Percentiles rank a stretch among this genome's conserved stretches.
These are phyloP conservation scores for Boletus reticuloceps DNA, from an alignment of 768 basidiomycete species.

Conservation along the genomic window DNA sequence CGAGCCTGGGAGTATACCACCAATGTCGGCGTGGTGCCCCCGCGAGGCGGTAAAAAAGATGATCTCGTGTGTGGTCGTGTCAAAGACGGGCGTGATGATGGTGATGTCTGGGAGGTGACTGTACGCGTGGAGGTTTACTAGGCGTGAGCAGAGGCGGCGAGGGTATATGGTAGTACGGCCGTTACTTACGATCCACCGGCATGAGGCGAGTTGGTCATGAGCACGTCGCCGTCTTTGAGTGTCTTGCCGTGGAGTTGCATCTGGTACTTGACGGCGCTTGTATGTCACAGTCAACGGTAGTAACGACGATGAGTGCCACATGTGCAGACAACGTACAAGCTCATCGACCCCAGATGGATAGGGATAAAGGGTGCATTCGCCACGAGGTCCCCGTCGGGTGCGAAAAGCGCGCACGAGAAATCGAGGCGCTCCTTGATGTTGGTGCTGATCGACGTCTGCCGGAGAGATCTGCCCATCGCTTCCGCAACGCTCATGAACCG, in stretches of 20 bases:
- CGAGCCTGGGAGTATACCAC: constrained; percentile 87
- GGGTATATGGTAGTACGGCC: no score
- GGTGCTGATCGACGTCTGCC: constrained; percentile 86
- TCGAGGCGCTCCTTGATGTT: constrained; percentile 97
- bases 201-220: constrained; percentile 89
- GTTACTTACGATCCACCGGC: constrained; percentile 80
- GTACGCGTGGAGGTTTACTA: neutral
- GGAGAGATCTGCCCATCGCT: constrained; percentile 89
- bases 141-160: neutral
- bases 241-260: constrained; percentile 70
- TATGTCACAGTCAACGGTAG: no score
- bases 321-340: constrained; percentile 62
- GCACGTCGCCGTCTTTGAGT: constrained; percentile 86
- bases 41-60: constrained; percentile 93
- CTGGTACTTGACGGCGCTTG: constrained; percentile 88
- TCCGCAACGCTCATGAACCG: constrained; percentile 98
- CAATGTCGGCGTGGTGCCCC: constrained; percentile 93
- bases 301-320: no score
- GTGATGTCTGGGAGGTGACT: constrained; percentile 87
- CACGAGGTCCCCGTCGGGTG: constrained; percentile 90
- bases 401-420: constrained; percentile 93
- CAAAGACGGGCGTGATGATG: constrained; percentile 90
- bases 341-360: constrained; percentile 86
- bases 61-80: constrained; percentile 58
- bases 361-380: constrained; percentile 94